phyloP scores from a whole-genome alignment of 2,329 filamentous ascomycete species.

The Tolypocladium tundrense region DNA sequence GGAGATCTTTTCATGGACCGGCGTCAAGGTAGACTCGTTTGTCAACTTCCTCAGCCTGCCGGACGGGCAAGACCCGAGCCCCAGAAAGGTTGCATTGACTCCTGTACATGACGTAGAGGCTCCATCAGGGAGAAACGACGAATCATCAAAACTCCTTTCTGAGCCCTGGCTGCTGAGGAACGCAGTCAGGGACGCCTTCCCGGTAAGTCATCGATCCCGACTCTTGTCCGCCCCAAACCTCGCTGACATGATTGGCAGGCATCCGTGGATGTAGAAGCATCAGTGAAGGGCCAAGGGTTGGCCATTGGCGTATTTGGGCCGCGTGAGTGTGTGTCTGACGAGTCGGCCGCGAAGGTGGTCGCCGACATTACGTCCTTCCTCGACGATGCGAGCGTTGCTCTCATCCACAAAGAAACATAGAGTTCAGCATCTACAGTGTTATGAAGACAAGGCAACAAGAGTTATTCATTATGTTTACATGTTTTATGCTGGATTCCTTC shows the following conservation, averaged over 20 bases:
- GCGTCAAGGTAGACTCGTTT: conserved; percentile 57
- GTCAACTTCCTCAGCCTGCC: conserved; percentile 69
- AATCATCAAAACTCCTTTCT: neutral
- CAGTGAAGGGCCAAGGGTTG: conserved; percentile 17
- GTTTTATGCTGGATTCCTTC: neutral
- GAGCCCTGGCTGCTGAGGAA: conserved; percentile 12
- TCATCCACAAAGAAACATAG: neutral
- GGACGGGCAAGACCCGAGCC: neutral
- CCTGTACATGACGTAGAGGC: neutral
- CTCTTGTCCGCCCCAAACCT: neutral
- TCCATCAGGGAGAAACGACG: neutral
- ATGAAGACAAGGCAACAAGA: neutral
- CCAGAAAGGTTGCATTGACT: neutral
- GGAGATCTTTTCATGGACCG: conserved; percentile 69
- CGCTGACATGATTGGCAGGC: conserved; percentile 14
- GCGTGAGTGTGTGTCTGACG: conserved; percentile 11
- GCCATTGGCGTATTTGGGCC: conserved; percentile 32
- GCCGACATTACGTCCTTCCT: conserved; percentile 13
- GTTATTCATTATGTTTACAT: neutral
- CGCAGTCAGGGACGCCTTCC: conserved; percentile 12
- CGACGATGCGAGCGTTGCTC: neutral
- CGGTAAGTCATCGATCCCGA: conserved; percentile 12
- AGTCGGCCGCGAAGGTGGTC: conserved; percentile 15
- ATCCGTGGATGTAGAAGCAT: conserved; percentile 30
- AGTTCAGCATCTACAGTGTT: neutral